These are phyloP conservation scores for Casuarina glauca DNA, from an alignment of 306 rosid species.

Conservation along the genomic window DNA sequence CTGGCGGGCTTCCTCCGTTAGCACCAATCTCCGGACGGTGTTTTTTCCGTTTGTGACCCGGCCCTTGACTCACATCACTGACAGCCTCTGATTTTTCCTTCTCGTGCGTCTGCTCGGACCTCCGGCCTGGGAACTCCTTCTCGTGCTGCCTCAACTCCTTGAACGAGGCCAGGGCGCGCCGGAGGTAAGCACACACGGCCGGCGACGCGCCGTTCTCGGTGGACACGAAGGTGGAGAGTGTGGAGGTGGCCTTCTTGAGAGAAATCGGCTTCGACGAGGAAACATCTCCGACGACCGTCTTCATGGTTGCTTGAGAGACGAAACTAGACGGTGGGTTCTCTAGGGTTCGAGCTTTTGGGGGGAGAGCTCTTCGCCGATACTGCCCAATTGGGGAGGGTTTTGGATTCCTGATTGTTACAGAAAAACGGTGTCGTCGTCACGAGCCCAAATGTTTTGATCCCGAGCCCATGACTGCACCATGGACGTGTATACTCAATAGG, in stretches of 20 bases:
- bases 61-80: background rate
- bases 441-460: no score
- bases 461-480: no score
- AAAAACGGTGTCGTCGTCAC: no score
- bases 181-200: conserved; percentile 36
- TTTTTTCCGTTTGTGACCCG: background rate
- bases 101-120: conserved; percentile 15
- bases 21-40: background rate
- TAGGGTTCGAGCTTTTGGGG: no score
- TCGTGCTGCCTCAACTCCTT: conserved; percentile 27
- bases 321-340: no score
- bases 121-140: background rate
- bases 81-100: conserved; percentile 8
- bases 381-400: no score
- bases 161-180: conserved; percentile 49
- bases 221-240: conserved; percentile 36
- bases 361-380: no score
- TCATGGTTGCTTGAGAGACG: conserved; percentile 24
- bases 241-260: conserved; percentile 44
- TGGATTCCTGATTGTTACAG: no score
- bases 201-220: conserved; percentile 39
- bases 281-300: conserved; percentile 28
- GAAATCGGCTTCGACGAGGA: conserved; percentile 47
- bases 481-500: no score
- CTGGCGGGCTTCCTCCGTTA: background rate